Percentiles rank a stretch among this genome's conserved stretches.
Conservation (phyloP, 2,329 filamentous ascomycete genomes). For the Verticillium longisporum region DNA sequence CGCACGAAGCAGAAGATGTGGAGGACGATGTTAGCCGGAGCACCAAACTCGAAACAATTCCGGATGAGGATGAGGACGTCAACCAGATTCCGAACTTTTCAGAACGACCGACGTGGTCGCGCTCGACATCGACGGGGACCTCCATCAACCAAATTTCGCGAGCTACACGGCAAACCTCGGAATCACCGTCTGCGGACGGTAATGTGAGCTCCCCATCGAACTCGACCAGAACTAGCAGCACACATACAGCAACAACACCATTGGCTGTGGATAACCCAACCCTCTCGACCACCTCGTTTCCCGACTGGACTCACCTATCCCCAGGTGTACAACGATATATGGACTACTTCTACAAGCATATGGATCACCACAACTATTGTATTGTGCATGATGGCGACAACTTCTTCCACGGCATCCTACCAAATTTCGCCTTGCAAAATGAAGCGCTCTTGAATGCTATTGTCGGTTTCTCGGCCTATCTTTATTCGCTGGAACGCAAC, state of each 20-base stretch:
- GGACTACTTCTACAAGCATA: constrained; percentile 67
- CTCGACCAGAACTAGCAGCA: constrained; percentile 35
- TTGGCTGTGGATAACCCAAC: constrained; percentile 13
- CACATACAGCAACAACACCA: constrained; percentile 22
- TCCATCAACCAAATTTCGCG: constrained; percentile 19
- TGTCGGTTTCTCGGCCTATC: constrained; percentile 84
- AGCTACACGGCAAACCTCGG: constrained; percentile 39
- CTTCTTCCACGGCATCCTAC: constrained; percentile 67
- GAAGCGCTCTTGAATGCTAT: constrained; percentile 81
- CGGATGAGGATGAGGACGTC: constrained; percentile 46
- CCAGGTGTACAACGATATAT: constrained; percentile 73
- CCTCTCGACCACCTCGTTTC: constrained; percentile 11
- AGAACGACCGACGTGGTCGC: not conserved
- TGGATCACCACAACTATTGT: constrained; percentile 79
- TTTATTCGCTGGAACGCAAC: constrained; percentile 60
- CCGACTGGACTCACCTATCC: constrained; percentile 52
- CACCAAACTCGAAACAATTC: constrained; percentile 43
- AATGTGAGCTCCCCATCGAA: constrained; percentile 47
- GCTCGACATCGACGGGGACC: constrained; percentile 7
- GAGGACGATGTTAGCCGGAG: constrained; percentile 27
- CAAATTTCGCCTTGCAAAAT: constrained; percentile 64
- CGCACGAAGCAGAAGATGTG: constrained; percentile 44
- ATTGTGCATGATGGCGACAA: constrained; percentile 62
- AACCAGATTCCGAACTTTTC: not conserved
- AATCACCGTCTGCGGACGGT: constrained; percentile 45